Base-by-base conservation (phyloP, 768 basidiomycete genomes). In the Trametes punicea region DNA sequence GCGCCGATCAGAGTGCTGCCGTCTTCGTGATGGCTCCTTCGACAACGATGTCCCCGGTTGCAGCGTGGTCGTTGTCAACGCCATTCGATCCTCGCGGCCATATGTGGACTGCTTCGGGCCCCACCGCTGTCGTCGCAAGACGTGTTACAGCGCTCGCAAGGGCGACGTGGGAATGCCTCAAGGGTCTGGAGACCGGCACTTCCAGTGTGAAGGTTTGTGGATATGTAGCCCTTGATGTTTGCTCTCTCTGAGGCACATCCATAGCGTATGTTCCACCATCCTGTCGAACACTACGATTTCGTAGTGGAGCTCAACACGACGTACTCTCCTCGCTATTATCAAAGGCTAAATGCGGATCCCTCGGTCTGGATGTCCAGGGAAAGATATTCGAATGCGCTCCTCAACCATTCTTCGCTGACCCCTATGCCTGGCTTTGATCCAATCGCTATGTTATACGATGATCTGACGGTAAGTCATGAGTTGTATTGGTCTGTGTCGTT, bases 231-330 rank as follows among this genome's bases (percentile, higher is more conserved):
- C 0, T 6, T 15, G 13, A 26, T 20, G 4, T 10, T 36, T 39
- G n/a, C 34, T 4, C 8, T 2, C 1, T 46, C 41, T 34, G 18
- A 53, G 21, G 16, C 34, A 15, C 23, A 27, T 26, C 13, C 23
- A 13, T 27, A 60, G 54, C 48, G 38, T 16, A 77, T 98, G 49
- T 97, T 98, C 73, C 73, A 81, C 9, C 92, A 96, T 62, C 90
- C 94, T 0, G 81, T 82, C 2, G 75, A 82, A 2, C 89, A 94
- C 64, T 99, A 97, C 65, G 88, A 97, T 63, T 80, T 98, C 62
- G 61, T 97, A 7, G 75, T 98, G 30, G 80, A 88, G 56, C 79
- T 98, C 20, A 77, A 93, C 39, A 76, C 84, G 0, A 47, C 74
- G 13, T 70, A 78, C 2, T 70, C 93, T 2, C 83, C 92, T 1